These are phyloP conservation scores for Pichia sp. DNA, from an alignment of 1,139 yeast genomes.

Conservation along the genomic window DNA sequence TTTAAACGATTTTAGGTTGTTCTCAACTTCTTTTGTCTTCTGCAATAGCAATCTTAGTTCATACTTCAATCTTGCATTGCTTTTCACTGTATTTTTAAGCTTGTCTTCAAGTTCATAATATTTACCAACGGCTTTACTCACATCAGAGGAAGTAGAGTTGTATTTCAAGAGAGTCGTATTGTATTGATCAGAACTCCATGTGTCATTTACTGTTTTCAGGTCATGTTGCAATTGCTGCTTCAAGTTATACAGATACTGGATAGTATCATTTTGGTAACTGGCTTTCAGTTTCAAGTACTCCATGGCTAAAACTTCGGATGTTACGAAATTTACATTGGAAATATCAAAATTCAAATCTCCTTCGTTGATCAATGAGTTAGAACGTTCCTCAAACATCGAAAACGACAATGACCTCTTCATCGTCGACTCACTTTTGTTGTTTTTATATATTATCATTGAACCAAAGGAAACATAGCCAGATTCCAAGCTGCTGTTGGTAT, in stretches of 20 bases:
- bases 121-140: constrained; percentile 16
- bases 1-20: constrained; percentile 33
- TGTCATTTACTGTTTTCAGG: neutral
- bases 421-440: neutral
- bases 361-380: constrained; percentile 5
- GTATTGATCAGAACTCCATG: constrained; percentile 1
- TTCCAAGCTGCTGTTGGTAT: constrained; percentile 3
- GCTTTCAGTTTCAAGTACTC: constrained; percentile 17
- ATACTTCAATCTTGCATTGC: constrained; percentile 71
- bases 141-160: constrained; percentile 13
- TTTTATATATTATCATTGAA: constrained; percentile 1
- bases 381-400: constrained; percentile 18
- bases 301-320: constrained; percentile 22
- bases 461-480: neutral
- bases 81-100: constrained; percentile 54
- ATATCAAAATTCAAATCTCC: constrained; percentile 10
- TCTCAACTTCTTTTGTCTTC: constrained; percentile 76
- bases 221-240: constrained; percentile 6
- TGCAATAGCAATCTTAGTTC: constrained; percentile 67
- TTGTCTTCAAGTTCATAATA: constrained; percentile 29
- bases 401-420: constrained; percentile 21
- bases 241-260: constrained; percentile 7
- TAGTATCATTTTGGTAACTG: constrained; percentile 17
- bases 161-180: constrained; percentile 8
- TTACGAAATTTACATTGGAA: constrained; percentile 8